Percentiles rank a stretch among this genome's conserved stretches.
phyloP scores from a whole-genome alignment of 371 early-diverging fungal genomes.

The Lichtheimia ramosa region DNA sequence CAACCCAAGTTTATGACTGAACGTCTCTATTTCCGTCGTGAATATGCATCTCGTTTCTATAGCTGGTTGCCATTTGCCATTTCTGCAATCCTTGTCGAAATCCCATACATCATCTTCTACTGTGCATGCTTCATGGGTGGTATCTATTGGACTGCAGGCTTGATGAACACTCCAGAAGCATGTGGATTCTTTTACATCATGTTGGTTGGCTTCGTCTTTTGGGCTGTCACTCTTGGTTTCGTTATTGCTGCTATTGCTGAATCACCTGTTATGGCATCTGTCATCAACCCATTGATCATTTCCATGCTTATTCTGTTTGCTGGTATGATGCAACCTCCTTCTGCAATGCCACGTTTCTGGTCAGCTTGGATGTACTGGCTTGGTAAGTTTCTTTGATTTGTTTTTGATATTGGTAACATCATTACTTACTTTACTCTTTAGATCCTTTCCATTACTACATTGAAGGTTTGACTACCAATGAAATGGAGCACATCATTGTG shows the following conservation, averaged over 20 bases:
- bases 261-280: conserved; percentile 18
- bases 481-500: conserved; percentile 49
- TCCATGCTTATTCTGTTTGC: conserved; percentile 71
- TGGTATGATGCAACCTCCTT: conserved; percentile 71
- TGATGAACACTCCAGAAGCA: conserved; percentile 36
- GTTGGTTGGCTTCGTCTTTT: conserved; percentile 50
- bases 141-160: conserved; percentile 64
- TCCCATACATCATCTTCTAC: conserved; percentile 53
- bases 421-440: too few relatives aligned
- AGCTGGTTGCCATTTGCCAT: conserved; percentile 60
- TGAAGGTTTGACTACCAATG: conserved; percentile 67
- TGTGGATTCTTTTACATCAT: conserved; percentile 56
- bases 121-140: conserved; percentile 52
- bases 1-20: conserved; percentile 69
- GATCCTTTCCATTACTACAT: conserved; percentile 65
- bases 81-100: conserved; percentile 47
- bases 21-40: conserved; percentile 62
- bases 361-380: conserved; percentile 78
- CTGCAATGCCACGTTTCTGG: conserved; percentile 76
- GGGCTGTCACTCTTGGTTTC: conserved; percentile 62
- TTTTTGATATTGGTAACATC: conserved; percentile 63
- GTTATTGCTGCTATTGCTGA: conserved; percentile 51
- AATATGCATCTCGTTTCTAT: conserved; percentile 67
- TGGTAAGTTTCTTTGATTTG: conserved; percentile 55
- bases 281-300: conserved; percentile 73